A percentile compares a stretch with the other conserved stretches of the same genome.
Conservation (phyloP, 1,139 yeast species). For the Blastobotrys niveus region DNA sequence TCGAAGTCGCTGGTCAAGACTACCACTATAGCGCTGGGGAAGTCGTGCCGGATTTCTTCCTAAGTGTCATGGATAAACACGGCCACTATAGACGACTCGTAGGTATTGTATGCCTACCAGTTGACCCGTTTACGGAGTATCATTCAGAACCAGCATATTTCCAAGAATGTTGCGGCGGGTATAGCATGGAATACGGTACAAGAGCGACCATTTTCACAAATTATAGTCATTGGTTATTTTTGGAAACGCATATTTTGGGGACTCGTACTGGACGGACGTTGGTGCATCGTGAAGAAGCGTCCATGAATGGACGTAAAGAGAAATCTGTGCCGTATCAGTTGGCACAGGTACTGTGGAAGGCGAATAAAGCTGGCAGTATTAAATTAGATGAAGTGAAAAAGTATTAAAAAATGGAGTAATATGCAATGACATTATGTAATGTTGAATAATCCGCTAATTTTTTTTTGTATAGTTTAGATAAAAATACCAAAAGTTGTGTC, state of each 20-base stretch:
- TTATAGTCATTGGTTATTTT: conserved; percentile 3
- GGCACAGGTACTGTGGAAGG: conserved; percentile 3
- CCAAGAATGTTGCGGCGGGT: conserved; percentile 1
- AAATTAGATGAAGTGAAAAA: conserved; percentile 1
- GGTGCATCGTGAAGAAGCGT: not conserved
- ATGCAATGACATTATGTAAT: too few species aligned
- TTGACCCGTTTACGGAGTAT: not conserved
- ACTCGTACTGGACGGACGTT: not conserved
- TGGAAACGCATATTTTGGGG: conserved; percentile 3
- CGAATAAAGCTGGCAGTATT: not conserved
- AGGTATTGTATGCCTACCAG: conserved; percentile 1
- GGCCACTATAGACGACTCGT: not conserved
- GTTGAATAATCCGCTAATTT: too few species aligned
- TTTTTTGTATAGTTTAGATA: too few species aligned
- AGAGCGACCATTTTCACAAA: conserved; percentile 6
- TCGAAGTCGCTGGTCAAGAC: conserved; percentile 1
- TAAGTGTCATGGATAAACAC: not conserved
- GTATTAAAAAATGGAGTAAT: too few species aligned
- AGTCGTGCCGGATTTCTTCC: conserved; percentile 6
- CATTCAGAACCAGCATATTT: not conserved
- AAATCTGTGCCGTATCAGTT: conserved; percentile 1
- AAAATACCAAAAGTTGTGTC: too few species aligned
- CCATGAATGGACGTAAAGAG: not conserved
- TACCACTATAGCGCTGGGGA: not conserved
- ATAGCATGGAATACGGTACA: not conserved